phyloP scores from a whole-genome alignment of 257 asterid genomes.

The Dorcoceras hygrometricum region DNA sequence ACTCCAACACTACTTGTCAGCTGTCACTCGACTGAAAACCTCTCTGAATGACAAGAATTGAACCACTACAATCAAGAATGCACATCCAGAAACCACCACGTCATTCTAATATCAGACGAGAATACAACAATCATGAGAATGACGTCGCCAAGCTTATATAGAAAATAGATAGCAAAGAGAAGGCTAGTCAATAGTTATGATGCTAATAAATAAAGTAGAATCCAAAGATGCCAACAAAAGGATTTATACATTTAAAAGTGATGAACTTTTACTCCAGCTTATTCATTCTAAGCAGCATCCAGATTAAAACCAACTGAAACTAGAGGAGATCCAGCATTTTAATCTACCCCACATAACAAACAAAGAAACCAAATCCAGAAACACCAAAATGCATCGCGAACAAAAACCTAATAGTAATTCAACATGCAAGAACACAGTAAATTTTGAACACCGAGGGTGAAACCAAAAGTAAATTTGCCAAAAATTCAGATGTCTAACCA shows the following conservation, averaged over 20 bases:
- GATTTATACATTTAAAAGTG: neutral
- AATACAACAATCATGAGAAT: too few species aligned
- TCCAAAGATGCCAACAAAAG: neutral
- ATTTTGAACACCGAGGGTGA: slow-evolving; percentile 9
- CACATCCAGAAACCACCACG: neutral
- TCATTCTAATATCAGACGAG: too few species aligned
- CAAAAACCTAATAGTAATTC: neutral
- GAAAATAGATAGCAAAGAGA: neutral
- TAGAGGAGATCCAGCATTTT: neutral
- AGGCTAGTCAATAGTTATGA: neutral
- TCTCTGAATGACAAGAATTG: neutral
- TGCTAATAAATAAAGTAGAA: neutral
- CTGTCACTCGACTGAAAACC: neutral
- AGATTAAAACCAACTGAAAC: neutral
- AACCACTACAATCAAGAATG: neutral
- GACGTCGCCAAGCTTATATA: neutral
- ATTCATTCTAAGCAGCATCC: neutral
- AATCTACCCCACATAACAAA: neutral
- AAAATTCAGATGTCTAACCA: slow-evolving; percentile 45
- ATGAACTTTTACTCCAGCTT: neutral
- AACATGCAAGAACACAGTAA: neutral
- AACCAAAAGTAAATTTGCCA: neutral
- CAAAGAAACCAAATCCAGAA: neutral
- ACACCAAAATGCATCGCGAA: neutral
- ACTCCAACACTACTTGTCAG: neutral